Evolutionary conservation across 441 rosid species (phyloP).

Genomic region (Lepidium campestre): DNA sequence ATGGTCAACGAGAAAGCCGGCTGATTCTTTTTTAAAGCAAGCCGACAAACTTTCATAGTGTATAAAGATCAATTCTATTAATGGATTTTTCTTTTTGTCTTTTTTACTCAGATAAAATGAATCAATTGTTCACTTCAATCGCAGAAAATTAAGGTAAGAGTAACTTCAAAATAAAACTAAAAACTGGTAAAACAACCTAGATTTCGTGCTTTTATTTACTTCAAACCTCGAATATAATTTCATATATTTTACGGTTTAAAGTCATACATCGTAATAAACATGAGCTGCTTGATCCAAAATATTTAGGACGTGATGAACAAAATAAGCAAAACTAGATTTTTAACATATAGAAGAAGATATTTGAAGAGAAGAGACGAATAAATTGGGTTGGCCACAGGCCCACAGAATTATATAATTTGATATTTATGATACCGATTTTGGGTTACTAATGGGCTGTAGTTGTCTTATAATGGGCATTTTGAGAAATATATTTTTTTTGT

Average conservation of each 20-base stretch:
- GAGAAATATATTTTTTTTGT: not conserved
- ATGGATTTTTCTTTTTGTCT: not conserved
- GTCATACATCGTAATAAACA: too few relatives aligned
- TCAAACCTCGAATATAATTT: too few relatives aligned
- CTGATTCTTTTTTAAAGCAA: not conserved
- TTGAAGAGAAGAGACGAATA: too few relatives aligned
- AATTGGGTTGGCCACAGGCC: not conserved
- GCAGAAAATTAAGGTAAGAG: not conserved
- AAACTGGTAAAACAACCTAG: not conserved
- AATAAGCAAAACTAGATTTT: too few relatives aligned
- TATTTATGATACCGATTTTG: not conserved
- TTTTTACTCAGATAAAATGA: not conserved
- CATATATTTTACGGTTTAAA: not conserved
- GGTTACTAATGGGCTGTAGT: not conserved
- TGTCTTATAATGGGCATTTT: not conserved
- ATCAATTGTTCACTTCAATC: not conserved
- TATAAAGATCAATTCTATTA: not conserved
- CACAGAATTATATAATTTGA: not conserved
- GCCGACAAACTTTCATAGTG: not conserved
- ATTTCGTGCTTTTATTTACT: not conserved
- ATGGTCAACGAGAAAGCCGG: constrained; percentile 21
- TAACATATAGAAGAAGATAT: too few relatives aligned
- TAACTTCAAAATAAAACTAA: not conserved
- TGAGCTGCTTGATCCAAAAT: too few relatives aligned
- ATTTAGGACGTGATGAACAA: not conserved